A percentile compares a stretch with the other conserved stretches of the same genome.
phyloP scores from a whole-genome alignment of 2,329 filamentous ascomycete genomes.

The Fusarium papillatum region DNA sequence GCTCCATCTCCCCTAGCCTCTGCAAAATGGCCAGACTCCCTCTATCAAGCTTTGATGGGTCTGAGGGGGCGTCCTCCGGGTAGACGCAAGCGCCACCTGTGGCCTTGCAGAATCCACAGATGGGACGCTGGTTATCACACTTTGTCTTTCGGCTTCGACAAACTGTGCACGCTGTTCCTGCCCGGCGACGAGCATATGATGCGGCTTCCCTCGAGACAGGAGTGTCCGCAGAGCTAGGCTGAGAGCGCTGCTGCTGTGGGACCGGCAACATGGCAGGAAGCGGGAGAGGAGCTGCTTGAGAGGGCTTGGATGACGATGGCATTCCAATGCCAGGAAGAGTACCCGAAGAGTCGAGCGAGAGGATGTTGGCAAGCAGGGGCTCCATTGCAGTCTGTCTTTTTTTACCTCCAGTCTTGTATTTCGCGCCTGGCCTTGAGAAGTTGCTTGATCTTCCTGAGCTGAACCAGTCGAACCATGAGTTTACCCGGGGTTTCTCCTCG shows the following conservation, averaged over 20 bases:
- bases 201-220: not conserved
- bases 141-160: not conserved
- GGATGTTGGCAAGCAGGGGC: conserved; percentile 27
- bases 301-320: not conserved
- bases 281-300: not conserved
- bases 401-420: not conserved
- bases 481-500: not conserved
- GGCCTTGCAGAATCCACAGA: not conserved
- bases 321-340: not conserved
- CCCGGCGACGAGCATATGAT: not conserved
- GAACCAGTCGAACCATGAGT: not conserved
- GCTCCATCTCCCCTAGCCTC: not conserved
- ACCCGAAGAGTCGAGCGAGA: conserved; percentile 20
- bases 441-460: not conserved
- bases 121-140: not conserved
- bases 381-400: conserved; percentile 18
- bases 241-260: not conserved
- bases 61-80: not conserved
- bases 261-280: not conserved
- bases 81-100: not conserved
- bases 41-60: not conserved
- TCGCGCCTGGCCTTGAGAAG: not conserved
- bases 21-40: not conserved
- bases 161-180: not conserved
- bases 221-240: not conserved